Conservation (phyloP, 257 asterid species). For the Nicotiana tomentosiformis region DNA sequence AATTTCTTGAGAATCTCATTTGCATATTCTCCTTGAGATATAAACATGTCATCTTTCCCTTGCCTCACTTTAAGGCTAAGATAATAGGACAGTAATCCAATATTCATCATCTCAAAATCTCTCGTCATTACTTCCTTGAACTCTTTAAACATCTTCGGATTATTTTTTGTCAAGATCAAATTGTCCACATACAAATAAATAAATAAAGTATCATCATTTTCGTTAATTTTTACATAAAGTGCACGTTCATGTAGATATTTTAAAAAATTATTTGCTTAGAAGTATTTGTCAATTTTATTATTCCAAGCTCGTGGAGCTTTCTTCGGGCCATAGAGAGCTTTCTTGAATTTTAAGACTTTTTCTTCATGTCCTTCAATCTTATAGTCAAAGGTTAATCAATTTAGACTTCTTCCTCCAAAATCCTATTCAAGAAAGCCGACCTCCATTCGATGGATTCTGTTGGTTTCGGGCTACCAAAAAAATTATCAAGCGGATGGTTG, state of each 20-base stretch:
- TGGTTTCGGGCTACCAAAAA: neutral
- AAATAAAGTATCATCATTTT: too few species aligned
- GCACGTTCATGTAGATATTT: too few species aligned
- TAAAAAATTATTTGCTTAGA: too few species aligned
- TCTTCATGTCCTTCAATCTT: neutral
- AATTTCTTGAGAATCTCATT: too few species aligned
- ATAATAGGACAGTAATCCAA: neutral
- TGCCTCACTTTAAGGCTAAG: neutral
- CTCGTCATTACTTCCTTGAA: neutral
- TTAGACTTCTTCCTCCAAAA: too few species aligned
- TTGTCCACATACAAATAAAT: too few species aligned
- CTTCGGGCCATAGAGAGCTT: neutral
- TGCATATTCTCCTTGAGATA: too few species aligned
- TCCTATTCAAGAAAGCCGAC: too few species aligned
- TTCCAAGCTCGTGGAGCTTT: neutral
- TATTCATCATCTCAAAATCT: neutral
- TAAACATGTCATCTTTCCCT: too few species aligned
- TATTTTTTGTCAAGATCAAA: neutral
- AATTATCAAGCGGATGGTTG: neutral
- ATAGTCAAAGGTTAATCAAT: too few species aligned
- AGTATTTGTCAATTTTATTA: too few species aligned
- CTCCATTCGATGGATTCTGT: neutral
- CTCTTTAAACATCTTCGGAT: neutral
- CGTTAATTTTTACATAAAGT: too few species aligned
- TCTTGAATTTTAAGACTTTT: neutral